Evolutionary conservation across 2,329 filamentous ascomycete genomes (phyloP), one percentile per base, ranked within the genome.

Genomic region (Pyrenophora teres): DNA sequence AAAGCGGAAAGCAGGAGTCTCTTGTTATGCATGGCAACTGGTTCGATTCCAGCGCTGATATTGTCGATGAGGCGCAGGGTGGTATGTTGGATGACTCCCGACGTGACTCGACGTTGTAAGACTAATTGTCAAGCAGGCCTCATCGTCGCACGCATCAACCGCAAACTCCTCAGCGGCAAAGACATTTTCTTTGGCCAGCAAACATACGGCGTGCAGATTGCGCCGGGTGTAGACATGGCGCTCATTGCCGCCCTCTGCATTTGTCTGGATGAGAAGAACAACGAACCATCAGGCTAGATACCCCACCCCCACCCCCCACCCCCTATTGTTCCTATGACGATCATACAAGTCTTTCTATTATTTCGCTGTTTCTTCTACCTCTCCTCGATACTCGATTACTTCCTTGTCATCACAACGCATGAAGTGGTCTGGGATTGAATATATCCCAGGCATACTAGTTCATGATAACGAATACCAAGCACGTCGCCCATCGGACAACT

Each of bases 191-290:
- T 80, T 35, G 82, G 79, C 8, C 80, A 86, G 73, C 85, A 89
- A 73, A 87, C 85, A 3, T 90, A 90, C 59, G 81, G 78, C 1
- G 78, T 90, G 4, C 78, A 78, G 0, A 79, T 89, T 5, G 85
- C 85, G 1, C 84, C 86, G 0, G 82, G 82, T 13, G 83, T 88
- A 6, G 87, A 90, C 63, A 79, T 87, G 71, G 81, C 84, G 3
- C 64, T 89, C 40, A 81, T 89, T 58, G 83, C 79, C 0, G 87
- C 86, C 9, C 75, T 89, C 63, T 89, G 85, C 65, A 84, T 90
- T 45, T 85, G 82, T 54, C 74, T 89, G 53, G 87, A 89, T 57
- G 86, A 89, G 78, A 63, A 65, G 55, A 62, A 65, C 12, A 63
- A 63, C 13, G 60, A 64, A 8, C 6, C 2, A 25, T 7, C 6